These are phyloP conservation scores for Podosphaera fusca DNA, from an alignment of 2,329 filamentous ascomycete species.

Conservation along the genomic window DNA sequence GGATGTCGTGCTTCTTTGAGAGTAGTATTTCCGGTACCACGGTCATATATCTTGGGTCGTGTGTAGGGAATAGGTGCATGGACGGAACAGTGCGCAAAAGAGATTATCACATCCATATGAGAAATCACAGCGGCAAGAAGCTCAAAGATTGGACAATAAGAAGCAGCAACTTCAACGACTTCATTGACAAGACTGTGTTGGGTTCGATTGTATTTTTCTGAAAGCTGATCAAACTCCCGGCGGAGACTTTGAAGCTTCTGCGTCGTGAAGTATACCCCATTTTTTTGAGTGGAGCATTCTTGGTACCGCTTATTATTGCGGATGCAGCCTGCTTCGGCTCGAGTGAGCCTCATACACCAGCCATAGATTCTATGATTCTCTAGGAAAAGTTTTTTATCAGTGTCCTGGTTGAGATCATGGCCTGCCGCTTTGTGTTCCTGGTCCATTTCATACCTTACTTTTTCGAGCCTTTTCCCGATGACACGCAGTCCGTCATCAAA, in stretches of 20 bases:
- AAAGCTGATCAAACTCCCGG: slow-evolving; percentile 81
- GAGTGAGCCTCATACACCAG: slow-evolving; percentile 85
- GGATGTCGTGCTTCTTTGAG: slow-evolving; percentile 89
- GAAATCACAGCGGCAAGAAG: slow-evolving; percentile 69
- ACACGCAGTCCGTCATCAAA: slow-evolving; percentile 74
- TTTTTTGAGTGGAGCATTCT: slow-evolving; percentile 96
- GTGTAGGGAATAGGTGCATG: slow-evolving; percentile 85
- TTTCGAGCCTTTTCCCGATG: slow-evolving; percentile 82
- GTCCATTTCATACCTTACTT: slow-evolving; percentile 60
- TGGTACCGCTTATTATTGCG: slow-evolving; percentile 76
- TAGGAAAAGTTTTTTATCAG: slow-evolving; percentile 95
- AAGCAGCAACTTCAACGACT: slow-evolving; percentile 79
- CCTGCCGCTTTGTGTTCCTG: slow-evolving; percentile 56
- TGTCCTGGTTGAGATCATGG: slow-evolving; percentile 66
- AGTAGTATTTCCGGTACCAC: slow-evolving; percentile 69
- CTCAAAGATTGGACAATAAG: slow-evolving; percentile 84
- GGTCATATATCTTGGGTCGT: slow-evolving; percentile 69
- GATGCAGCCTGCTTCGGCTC: slow-evolving; percentile 79
- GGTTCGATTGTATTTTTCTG: slow-evolving; percentile 83
- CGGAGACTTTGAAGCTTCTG: slow-evolving; percentile 55
- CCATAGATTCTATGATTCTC: slow-evolving; percentile 92
- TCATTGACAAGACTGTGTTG: slow-evolving; percentile 79
- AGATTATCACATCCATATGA: slow-evolving; percentile 85
- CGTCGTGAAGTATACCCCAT: slow-evolving; percentile 95
- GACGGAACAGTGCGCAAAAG: slow-evolving; percentile 78